Base-by-base conservation (phyloP, 495 filamentous ascomycete genomes). In the Penicillium antarcticum region DNA sequence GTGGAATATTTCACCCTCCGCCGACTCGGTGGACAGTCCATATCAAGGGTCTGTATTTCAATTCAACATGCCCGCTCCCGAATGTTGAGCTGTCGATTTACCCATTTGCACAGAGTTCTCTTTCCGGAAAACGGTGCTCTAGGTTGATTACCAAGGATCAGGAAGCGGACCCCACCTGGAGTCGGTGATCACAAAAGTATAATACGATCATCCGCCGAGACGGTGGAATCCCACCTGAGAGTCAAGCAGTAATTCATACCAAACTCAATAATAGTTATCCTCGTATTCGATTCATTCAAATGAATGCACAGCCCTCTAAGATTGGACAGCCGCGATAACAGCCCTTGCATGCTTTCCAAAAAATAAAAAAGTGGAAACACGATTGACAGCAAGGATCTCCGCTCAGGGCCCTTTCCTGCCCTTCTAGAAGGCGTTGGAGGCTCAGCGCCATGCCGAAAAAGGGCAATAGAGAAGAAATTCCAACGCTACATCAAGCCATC, bases 381-480 rank as follows among this genome's bases (percentile, higher is more conserved):
- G 48, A 58, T 55, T 53, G n/a, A 48, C 54, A 48, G 42, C 51
- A 53, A 45, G 45, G 54, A 36, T 53, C 11, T 45, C 35, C 26
- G 46, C 48, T 51, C 9, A 19, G 33, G 18, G 32, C 41, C 11
- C 12, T n/a, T 52, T 19, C 1, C 21, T 21, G 18, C n/a, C 14
- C 31, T 29, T 36, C 42, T 35, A 56, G 33, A 39, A 36, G 14
- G 41, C 58, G 52, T 48, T 52, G 23, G 58, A 52, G 46, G 48
- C 12, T 39, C 41, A 36, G 38, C n/a, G 5, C 6, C 16, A n/a
- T 16, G 24, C 26, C 26, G 8, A 29, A 29, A 8, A 29, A 29
- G 26, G 7, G 32, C 21, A 17, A 19, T 33, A 33, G 9, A 33
- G 29, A 36, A 17, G n/a, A 42, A 35, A 38, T 29, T 26, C 14